These are phyloP conservation scores for Cryphonectria radicalis DNA, from an alignment of 2,329 filamentous ascomycete genomes.

Conservation along the genomic window DNA sequence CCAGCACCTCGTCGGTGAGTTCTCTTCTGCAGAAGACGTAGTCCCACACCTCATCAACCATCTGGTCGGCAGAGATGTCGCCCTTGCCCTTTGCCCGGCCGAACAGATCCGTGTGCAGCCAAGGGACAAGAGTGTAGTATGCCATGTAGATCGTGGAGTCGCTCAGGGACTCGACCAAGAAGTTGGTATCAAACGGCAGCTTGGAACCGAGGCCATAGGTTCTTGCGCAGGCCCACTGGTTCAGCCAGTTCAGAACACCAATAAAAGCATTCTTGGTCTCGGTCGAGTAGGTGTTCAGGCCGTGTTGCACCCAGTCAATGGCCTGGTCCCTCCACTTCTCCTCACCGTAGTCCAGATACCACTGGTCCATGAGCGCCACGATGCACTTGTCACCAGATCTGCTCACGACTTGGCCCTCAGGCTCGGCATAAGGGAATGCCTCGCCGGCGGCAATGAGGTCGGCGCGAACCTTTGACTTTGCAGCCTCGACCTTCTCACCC, in stretches of 20 bases:
- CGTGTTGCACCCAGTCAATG: slow-evolving; percentile 72
- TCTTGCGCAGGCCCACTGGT: slow-evolving; percentile 92
- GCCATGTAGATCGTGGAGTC: slow-evolving; percentile 94
- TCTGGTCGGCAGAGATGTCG: slow-evolving; percentile 78
- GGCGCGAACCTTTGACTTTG: slow-evolving; percentile 82
- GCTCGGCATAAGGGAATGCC: slow-evolving; percentile 92
- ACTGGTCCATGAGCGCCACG: slow-evolving; percentile 91
- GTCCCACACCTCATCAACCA: slow-evolving; percentile 96
- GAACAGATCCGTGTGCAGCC: slow-evolving; percentile 83
- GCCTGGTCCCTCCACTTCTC: slow-evolving; percentile 82
- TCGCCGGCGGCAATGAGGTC: slow-evolving; percentile 75
- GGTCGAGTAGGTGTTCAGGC: slow-evolving; percentile 77
- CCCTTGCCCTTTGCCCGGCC: slow-evolving; percentile 72
- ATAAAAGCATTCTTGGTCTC: slow-evolving; percentile 83
- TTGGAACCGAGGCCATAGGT: slow-evolving; percentile 92
- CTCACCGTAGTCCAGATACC: slow-evolving; percentile 97
- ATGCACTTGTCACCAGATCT: slow-evolving; percentile 92
- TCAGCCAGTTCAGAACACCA: slow-evolving; percentile 87
- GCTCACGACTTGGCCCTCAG: slow-evolving; percentile 85
- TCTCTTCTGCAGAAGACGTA: slow-evolving; percentile 85
- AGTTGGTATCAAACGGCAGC: slow-evolving; percentile 89
- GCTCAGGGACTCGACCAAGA: slow-evolving; percentile 89
- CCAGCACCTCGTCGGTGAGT: slow-evolving; percentile 65
- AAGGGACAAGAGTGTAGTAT: slow-evolving; percentile 70
- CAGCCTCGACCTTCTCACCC: slow-evolving; percentile 82